Base-by-base conservation (phyloP, 257 asterid species). In the Petunia secreta region DNA sequence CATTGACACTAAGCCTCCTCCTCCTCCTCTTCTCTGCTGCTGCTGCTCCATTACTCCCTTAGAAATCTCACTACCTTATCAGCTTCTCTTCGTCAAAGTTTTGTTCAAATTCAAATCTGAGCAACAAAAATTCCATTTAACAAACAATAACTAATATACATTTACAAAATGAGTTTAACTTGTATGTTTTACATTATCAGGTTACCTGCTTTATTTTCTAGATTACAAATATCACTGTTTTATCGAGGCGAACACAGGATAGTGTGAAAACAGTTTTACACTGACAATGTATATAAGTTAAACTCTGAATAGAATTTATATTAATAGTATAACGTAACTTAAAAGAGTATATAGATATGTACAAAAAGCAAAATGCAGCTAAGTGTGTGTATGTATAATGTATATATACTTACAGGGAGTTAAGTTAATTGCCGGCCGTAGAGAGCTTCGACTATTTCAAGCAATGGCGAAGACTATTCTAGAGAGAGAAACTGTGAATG, bases 1-100 rank as follows among this genome's bases (percentile, higher is more conserved):
- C 75, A 88, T 82, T 50, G 94, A 87, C 82, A 86, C 92, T 82
- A 86, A 79, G 43, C 90, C 90, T 0, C 78, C 78, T 50, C 63
- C 78, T 25, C 89, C 92, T 34, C 92, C 91, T 71, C 97, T 92
- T 86, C 97, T 88, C 80, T 89, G 91, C 40, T 77, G 84, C 62
- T 80, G 87, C 59, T 75, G 76, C 87, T 93, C 98, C 98, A 92
- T 93, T 69, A 43, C 83, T 82, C 64, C 52, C 78, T 75, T 63
- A n/a, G 44, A 53, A 80, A 50, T 75, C 85, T 37, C 48, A 1
- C 52, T 68, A 74, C 81, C 81, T 77, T 69, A 69, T 25, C 25
- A 25, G 25, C 25, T 79, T 38, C 75, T 8, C 44, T 58, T 85
- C 75, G 65, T 50, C 63, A 73, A 50, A 4, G 80, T 86, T 77